Base-by-base conservation (phyloP, 2,329 filamentous ascomycete genomes). In the Amylocarpus encephaloides region DNA sequence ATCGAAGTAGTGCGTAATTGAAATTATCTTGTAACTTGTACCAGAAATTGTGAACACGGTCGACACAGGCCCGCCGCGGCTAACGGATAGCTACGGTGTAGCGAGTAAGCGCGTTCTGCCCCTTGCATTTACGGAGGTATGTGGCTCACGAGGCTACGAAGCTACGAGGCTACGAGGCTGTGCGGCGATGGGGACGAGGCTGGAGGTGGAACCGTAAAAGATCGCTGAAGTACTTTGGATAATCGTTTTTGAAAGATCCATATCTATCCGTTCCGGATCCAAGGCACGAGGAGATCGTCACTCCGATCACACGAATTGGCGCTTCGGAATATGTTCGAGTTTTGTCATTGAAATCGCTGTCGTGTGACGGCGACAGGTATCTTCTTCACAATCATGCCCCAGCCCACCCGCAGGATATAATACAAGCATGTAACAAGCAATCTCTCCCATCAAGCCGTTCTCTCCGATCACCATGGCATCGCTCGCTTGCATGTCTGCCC, bases 381-480 rank as follows among this genome's bases (percentile, higher is more conserved):
- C 52, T 49, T 56, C 51, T 54, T 53, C 38, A 13, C 44, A 36
- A 47, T 35, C 40, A 34, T 26, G 18, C 6, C 45, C 42, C 46
- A 39, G 50, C 45, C 51, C 43, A 51, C 39, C 50, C 30, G 48
- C 41, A 33, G 46, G 18, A 48, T 60, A 62, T 59, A 57, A 59
- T 62, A 62, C 59, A 62, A 50, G 40, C 34, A 48, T 54, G 56
- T 48, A 22, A 32, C 30, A 48, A 48, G 44, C 51, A 52, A 60
- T 42, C 52, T 32, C 51, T 46, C 33, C 51, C 35, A 48, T 38
- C 46, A 50, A 51, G 42, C 42, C 33, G 33, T 42, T 22, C 41
- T 38, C 18, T 34, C 36, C 40, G 48, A 38, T 57, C 43, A 52
- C 46, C 48, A 50, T 33, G 32, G 47, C 9, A 33, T 26, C 7